Conservation (phyloP, 2,329 filamentous ascomycete species). For the Trichophyton verrucosum region DNA sequence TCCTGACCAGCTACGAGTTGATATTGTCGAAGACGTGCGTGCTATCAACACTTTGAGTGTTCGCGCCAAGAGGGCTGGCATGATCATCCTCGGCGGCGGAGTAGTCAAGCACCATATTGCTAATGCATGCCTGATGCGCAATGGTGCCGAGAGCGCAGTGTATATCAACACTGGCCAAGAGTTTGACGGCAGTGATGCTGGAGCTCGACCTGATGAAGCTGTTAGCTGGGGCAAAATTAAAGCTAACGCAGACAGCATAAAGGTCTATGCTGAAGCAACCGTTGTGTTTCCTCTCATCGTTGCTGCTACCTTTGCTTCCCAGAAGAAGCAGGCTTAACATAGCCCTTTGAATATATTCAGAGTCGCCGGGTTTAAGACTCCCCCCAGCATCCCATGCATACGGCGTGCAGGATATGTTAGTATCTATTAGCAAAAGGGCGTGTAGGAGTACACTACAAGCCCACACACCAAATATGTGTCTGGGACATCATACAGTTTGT, state of each 20-base stretch:
- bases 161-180: constrained; percentile 97
- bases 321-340: constrained; percentile 12
- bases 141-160: constrained; percentile 90
- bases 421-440: no score
- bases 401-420: no score
- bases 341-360: no score
- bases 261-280: constrained; percentile 64
- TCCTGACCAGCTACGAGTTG: constrained; percentile 67
- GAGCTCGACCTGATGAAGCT: constrained; percentile 87
- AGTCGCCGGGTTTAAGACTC: no score
- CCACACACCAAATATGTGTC: no score
- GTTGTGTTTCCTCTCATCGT: constrained; percentile 56
- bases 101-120: constrained; percentile 98
- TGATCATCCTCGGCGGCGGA: constrained; percentile 90
- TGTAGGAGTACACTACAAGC: no score
- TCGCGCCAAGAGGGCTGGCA: constrained; percentile 73
- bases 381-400: no score
- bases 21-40: constrained; percentile 88
- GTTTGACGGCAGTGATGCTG: constrained; percentile 94
- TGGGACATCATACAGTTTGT: no score
- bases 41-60: constrained; percentile 87
- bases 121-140: constrained; percentile 94
- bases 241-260: constrained; percentile 71
- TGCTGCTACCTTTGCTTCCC: constrained; percentile 50
- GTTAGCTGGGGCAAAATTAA: constrained; percentile 99